Evolutionary conservation across 164 flowering plant genomes (phyloP).

Genomic region (grape (Vitis vinifera)): ASM3070453v1 NC_081812.1:23141001-23141500

Average conservation of each 20-base stretch:
- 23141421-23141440: too few species aligned
- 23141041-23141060: conserved; percentile 39
- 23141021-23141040: conserved; percentile 17
- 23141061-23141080: conserved; percentile 30
- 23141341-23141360: not conserved
- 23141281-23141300: too few species aligned
- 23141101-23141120: not conserved
- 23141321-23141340: not conserved
- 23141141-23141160: not conserved
- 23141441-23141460: not conserved
- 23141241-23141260: too few species aligned
- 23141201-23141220: too few species aligned
- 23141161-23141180: not conserved
- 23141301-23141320: not conserved
- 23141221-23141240: too few species aligned
- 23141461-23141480: not conserved
- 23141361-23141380: not conserved
- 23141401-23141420: too few species aligned
- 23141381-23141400: not conserved
- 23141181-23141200: too few species aligned
- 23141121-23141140: not conserved
- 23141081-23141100: not conserved
- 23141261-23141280: too few species aligned
- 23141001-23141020: conserved; percentile 11
- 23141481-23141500: not conserved